phyloP scores from a whole-genome alignment of 2,329 filamentous ascomycete genomes.

The Aspergillus fijiensis region DNA sequence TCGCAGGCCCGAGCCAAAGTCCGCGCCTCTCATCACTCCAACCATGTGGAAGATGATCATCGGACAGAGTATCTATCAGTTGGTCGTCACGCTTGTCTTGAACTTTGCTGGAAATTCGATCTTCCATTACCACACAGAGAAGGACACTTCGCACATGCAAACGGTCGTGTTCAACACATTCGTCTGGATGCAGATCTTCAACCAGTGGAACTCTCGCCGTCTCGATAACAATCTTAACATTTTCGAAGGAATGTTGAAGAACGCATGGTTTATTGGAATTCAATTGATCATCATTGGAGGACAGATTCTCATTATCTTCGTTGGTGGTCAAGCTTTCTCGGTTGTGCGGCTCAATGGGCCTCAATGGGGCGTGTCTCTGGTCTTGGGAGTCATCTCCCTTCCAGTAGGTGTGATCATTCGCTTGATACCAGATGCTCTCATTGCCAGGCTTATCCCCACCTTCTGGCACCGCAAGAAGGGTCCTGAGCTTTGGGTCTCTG shows the following conservation, averaged over 20 bases:
- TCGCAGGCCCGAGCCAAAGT: constrained; percentile 51
- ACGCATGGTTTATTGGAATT: constrained; percentile 58
- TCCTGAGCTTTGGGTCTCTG: constrained; percentile 46
- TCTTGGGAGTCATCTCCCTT: constrained; percentile 67
- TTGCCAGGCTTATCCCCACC: constrained; percentile 45
- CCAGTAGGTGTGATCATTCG: constrained; percentile 63
- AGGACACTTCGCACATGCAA: constrained; percentile 28
- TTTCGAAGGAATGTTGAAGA: constrained; percentile 44
- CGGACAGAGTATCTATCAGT: constrained; percentile 45
- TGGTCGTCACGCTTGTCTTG: constrained; percentile 43
- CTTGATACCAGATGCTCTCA: constrained; percentile 59
- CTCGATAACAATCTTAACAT: constrained; percentile 47
- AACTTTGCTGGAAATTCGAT: constrained; percentile 48
- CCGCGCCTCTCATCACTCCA: constrained; percentile 45
- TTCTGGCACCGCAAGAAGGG: constrained; percentile 39
- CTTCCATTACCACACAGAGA: constrained; percentile 26
- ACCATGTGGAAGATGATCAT: constrained; percentile 51
- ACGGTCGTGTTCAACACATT: constrained; percentile 49
- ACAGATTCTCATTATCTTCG: constrained; percentile 70
- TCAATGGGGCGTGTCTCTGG: constrained; percentile 69
- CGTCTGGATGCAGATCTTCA: constrained; percentile 51
- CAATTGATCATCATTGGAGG: constrained; percentile 66
- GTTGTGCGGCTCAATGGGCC: constrained; percentile 60
- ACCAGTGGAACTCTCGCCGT: constrained; percentile 51
- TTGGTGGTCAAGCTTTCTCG: constrained; percentile 67